Base-by-base conservation (phyloP, 2,329 filamentous ascomycete species). In the Chaetomiaceae sp. region DNA sequence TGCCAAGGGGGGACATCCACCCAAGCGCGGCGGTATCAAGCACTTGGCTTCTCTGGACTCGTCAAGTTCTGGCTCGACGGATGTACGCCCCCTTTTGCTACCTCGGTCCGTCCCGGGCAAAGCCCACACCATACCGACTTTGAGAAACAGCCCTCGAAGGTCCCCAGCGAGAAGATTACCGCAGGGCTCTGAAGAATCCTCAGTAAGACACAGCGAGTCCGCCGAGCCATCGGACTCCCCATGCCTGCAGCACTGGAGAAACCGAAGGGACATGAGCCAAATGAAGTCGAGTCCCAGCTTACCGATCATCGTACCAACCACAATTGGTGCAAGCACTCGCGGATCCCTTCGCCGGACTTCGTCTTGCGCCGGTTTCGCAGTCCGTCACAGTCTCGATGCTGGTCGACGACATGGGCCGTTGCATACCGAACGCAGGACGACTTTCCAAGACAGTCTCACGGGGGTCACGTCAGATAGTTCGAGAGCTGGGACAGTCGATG, bases 81-180 rank as follows among this genome's bases (percentile, higher is more conserved):
- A 51, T 4, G 15, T 51, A 2, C 53, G 54, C 14, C 61, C 55
- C 0, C 36, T 60, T 3, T 43, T 63, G 14, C 51, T 53, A 6
- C 34, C 58, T 8, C 51, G 49, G 23, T 52, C 42, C 14, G 47
- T 56, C 3, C 59, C 55, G 7, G 54, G 54, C 23, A 58, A 57
- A 25, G 51, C 56, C 7, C 55, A 54, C n/a, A 52, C 37, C 36
- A 31, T 47, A 5, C 49, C 52, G 9, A 66, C 17, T 59, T 69
- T 34, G 61, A 66, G 23, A 61, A 33, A 11, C n/a, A 36, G 25
- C 66, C 0, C 70, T 69, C 49, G 66, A n/a, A 45, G 22, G 15
- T 37, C 33, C 7, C 27, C 29, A 3, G 23, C 14, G 6, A 27
- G 4, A 9, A 17, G 14, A 4, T 4, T 15, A 27, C 23, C 14